Evolutionary conservation across 108 stramenopile genomes (phyloP).

Genomic region (Skeletonema costatum): DNA sequence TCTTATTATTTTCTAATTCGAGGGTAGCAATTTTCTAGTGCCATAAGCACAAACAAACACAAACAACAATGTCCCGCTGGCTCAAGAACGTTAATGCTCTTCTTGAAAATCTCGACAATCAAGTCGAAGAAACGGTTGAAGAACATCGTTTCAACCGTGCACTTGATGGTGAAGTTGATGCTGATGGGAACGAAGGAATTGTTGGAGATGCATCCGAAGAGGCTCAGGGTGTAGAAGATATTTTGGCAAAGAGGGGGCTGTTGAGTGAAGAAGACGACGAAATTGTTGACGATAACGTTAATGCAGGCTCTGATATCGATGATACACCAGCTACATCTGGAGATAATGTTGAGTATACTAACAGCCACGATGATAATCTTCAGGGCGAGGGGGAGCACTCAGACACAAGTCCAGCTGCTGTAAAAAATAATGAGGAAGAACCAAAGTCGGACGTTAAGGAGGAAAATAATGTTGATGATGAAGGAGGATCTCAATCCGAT

Average conservation of each 20-base stretch:
- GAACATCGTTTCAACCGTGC: slow-evolving; percentile 26
- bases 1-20: too few species aligned
- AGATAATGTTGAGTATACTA: background rate
- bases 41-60: background rate
- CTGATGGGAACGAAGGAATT: background rate
- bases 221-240: slow-evolving; percentile 33
- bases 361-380: background rate
- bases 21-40: background rate
- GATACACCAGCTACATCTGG: background rate
- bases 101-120: slow-evolving; percentile 78
- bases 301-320: background rate
- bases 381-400: background rate
- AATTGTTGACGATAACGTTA: background rate
- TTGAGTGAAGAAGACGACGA: slow-evolving; percentile 25
- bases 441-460: background rate
- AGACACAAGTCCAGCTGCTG: background rate
- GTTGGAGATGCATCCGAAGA: slow-evolving; percentile 23
- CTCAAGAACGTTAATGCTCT: slow-evolving; percentile 75
- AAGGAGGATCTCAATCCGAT: background rate
- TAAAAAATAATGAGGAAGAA: background rate
- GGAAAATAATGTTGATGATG: background rate
- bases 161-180: background rate
- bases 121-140: slow-evolving; percentile 75
- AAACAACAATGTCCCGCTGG: slow-evolving; percentile 73
- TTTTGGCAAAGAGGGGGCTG: slow-evolving; percentile 40